Percentiles rank a stretch among this genome's conserved stretches.
Evolutionary conservation across 1,284 basidiomycete genomes (phyloP).

Genomic region (Puccinia polysora): DNA sequence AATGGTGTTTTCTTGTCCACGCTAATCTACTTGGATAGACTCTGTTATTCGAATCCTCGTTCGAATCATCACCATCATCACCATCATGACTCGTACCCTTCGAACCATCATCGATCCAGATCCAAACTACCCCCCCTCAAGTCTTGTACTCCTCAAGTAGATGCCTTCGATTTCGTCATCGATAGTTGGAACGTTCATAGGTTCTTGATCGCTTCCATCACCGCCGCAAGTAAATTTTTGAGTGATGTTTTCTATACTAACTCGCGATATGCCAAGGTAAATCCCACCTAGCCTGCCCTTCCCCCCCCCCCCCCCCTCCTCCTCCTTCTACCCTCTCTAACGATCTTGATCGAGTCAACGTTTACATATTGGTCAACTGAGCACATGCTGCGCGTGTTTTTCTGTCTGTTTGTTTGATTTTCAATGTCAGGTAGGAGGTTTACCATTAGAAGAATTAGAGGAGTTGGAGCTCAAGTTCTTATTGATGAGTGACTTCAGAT

Average conservation of each 20-base stretch:
- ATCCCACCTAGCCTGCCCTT: slow-evolving; percentile 50
- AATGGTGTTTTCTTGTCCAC: too few relatives aligned
- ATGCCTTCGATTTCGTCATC: slow-evolving; percentile 58
- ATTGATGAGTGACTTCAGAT: slow-evolving; percentile 86
- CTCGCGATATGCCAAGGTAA: slow-evolving; percentile 92
- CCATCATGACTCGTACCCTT: too few relatives aligned
- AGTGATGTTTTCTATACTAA: slow-evolving; percentile 99
- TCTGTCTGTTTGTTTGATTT: background rate
- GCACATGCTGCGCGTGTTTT: background rate
- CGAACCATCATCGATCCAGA: too few relatives aligned
- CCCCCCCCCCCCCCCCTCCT: slow-evolving; percentile 35
- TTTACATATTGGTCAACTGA: background rate
- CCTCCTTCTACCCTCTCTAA: background rate
- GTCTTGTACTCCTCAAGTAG: too few relatives aligned
- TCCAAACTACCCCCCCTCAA: too few relatives aligned
- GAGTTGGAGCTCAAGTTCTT: slow-evolving; percentile 95
- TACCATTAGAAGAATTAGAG: slow-evolving; percentile 89
- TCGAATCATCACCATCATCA: too few relatives aligned
- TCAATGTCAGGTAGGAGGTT: slow-evolving; percentile 71
- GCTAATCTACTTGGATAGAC: too few relatives aligned
- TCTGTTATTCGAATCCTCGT: too few relatives aligned
- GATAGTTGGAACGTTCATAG: slow-evolving; percentile 96
- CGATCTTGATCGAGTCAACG: background rate
- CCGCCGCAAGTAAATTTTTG: slow-evolving; percentile 97
- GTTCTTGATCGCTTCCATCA: slow-evolving; percentile 92